A percentile compares a stretch with the other conserved stretches of the same genome.
phyloP scores from a whole-genome alignment of 345 rosid genomes.

The Rhodomyrtus tomentosa region DNA sequence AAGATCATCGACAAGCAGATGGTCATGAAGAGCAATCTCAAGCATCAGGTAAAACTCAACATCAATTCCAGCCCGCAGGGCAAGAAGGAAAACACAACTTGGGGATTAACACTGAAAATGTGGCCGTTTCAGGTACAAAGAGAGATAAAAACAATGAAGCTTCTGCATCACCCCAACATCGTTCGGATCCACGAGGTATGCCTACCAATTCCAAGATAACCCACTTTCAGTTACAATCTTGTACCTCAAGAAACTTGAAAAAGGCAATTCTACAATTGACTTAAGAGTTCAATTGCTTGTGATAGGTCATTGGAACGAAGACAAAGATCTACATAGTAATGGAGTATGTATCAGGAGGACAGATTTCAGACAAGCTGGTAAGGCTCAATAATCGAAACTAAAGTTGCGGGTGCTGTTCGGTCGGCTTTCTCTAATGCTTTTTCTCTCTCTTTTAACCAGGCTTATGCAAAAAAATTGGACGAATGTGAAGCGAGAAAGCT shows the following conservation, averaged over 20 bases:
- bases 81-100: neutral
- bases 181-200: slow-evolving; percentile 73
- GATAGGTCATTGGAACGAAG: slow-evolving; percentile 80
- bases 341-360: slow-evolving; percentile 83
- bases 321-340: slow-evolving; percentile 77
- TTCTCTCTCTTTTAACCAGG: slow-evolving; percentile 8
- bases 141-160: slow-evolving; percentile 87
- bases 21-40: slow-evolving; percentile 61
- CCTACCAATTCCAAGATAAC: neutral
- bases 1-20: slow-evolving; percentile 69
- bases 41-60: slow-evolving; percentile 31
- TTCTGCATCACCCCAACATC: slow-evolving; percentile 71
- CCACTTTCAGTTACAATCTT: neutral
- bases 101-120: neutral
- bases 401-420: neutral
- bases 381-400: neutral
- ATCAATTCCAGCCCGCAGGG: neutral
- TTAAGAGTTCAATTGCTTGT: neutral
- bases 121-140: slow-evolving; percentile 38
- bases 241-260: neutral
- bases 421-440: neutral
- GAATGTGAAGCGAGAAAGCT: slow-evolving; percentile 71
- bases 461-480: slow-evolving; percentile 34
- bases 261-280: neutral
- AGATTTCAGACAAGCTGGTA: slow-evolving; percentile 75